A percentile compares a stretch with the other conserved stretches of the same genome.
phyloP scores from a whole-genome alignment of 1,284 basidiomycete species.

The Veloboletus limbatus region DNA sequence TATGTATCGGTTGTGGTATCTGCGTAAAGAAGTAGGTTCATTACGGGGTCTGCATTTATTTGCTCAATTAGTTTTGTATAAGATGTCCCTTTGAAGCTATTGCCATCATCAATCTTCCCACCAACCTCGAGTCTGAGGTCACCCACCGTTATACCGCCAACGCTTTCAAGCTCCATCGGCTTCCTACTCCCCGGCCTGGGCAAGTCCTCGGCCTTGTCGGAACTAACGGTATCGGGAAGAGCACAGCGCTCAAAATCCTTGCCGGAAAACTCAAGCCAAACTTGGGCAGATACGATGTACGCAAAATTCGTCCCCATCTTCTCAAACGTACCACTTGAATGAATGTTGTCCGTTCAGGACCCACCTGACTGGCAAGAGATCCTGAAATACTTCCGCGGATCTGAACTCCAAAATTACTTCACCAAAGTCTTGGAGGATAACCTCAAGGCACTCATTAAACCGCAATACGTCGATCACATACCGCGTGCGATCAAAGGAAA shows the following conservation, averaged over 20 bases:
- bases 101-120: slow-evolving; percentile 95
- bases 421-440: slow-evolving; percentile 99
- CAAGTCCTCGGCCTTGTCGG: slow-evolving; percentile 96
- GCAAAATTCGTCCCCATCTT: slow-evolving; percentile 28
- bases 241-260: slow-evolving; percentile 91
- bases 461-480: slow-evolving; percentile 98
- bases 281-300: slow-evolving; percentile 83
- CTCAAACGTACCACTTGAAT: slow-evolving; percentile 3
- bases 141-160: slow-evolving; percentile 98
- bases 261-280: slow-evolving; percentile 96
- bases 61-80: slow-evolving; percentile 7
- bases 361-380: slow-evolving; percentile 98
- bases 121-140: slow-evolving; percentile 90
- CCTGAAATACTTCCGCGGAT: slow-evolving; percentile 94
- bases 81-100: slow-evolving; percentile 98
- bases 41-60: slow-evolving; percentile 5
- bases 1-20: slow-evolving; percentile 97
- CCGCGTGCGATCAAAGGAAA: slow-evolving; percentile 91
- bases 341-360: slow-evolving; percentile 49
- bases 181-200: slow-evolving; percentile 92
- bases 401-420: slow-evolving; percentile 97
- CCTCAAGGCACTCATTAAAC: slow-evolving; percentile 95
- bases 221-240: slow-evolving; percentile 98
- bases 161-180: slow-evolving; percentile 95
- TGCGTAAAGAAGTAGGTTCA: slow-evolving; percentile 90